Percentiles rank a stretch among this genome's conserved stretches.
phyloP scores from a whole-genome alignment of 768 basidiomycete genomes.

The Atractiella rhizophila region DNA sequence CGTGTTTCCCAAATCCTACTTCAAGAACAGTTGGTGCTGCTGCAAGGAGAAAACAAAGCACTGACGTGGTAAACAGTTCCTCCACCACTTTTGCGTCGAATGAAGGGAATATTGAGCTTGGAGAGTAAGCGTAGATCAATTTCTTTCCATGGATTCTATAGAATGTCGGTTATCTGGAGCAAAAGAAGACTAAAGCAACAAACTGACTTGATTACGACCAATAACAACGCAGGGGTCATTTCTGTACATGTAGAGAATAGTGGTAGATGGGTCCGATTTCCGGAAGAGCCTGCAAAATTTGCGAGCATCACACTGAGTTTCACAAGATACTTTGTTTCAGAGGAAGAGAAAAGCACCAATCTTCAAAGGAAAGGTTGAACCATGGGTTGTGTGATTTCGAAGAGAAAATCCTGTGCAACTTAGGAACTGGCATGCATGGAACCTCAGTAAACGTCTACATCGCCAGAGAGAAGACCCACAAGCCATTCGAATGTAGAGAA shows the following conservation, averaged over 20 bases:
- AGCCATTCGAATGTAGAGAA: too few relatives aligned
- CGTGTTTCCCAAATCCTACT: slow-evolving; percentile 81
- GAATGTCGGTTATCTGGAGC: neutral
- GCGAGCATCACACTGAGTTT: slow-evolving; percentile 18
- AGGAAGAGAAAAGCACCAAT: slow-evolving; percentile 35
- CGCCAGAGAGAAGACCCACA: too few relatives aligned
- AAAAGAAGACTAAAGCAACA: neutral
- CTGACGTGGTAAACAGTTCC: slow-evolving; percentile 84
- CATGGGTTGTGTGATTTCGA: slow-evolving; percentile 57
- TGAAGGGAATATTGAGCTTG: slow-evolving; percentile 37
- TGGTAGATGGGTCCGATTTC: slow-evolving; percentile 37
- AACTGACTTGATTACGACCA: slow-evolving; percentile 47
- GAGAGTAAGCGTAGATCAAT: slow-evolving; percentile 44
- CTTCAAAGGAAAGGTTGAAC: slow-evolving; percentile 73
- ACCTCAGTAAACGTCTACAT: too few relatives aligned
- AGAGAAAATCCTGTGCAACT: too few relatives aligned
- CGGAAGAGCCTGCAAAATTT: slow-evolving; percentile 50
- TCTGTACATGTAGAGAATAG: slow-evolving; percentile 64
- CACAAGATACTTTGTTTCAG: neutral
- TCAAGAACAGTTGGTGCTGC: neutral
- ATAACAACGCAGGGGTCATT: slow-evolving; percentile 74
- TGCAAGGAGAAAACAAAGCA: neutral
- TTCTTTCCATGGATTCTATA: slow-evolving; percentile 88
- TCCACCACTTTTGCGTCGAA: slow-evolving; percentile 69
- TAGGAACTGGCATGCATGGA: too few relatives aligned